Evolutionary conservation across 495 filamentous ascomycete species (phyloP).

Genomic region (Daldinia loculata): DNA sequence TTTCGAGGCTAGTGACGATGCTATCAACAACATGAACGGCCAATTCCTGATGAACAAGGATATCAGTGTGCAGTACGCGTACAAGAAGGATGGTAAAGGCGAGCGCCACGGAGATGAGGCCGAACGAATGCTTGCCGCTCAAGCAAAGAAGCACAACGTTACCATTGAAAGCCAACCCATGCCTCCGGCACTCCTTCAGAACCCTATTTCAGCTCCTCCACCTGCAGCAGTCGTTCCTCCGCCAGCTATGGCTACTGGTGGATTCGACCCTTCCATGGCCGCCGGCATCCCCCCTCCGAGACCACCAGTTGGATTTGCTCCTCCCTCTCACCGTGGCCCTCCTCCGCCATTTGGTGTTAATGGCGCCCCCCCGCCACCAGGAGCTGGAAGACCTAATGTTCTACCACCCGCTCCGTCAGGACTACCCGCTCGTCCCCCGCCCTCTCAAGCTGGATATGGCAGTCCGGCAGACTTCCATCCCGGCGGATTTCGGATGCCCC

Average conservation of each 20-base stretch:
- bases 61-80: constrained; percentile 95
- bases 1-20: constrained; percentile 94
- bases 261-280: constrained; percentile 41
- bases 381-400: constrained; percentile 44
- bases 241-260: constrained; percentile 45
- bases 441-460: constrained; percentile 78
- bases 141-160: constrained; percentile 94
- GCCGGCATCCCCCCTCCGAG: constrained; percentile 43
- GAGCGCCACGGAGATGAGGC: constrained; percentile 96
- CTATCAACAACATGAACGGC: constrained; percentile 91
- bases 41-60: constrained; percentile 98
- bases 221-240: constrained; percentile 41
- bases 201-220: constrained; percentile 41
- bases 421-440: constrained; percentile 80
- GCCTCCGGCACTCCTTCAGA: constrained; percentile 61
- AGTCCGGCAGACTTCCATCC: constrained; percentile 74
- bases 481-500: constrained; percentile 51
- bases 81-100: constrained; percentile 99
- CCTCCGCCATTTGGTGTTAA: constrained; percentile 47
- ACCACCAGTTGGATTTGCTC: constrained; percentile 43
- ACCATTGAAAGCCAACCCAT: constrained; percentile 73
- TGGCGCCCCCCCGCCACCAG: constrained; percentile 41
- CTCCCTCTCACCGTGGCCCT: constrained; percentile 57
- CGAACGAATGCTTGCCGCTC: constrained; percentile 89
- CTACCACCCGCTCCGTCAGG: constrained; percentile 75